Evolutionary conservation across 257 asterid species (phyloP), one percentile per base, ranked within the genome.

Genomic region (Lithospermum erythrorhizon): DNA sequence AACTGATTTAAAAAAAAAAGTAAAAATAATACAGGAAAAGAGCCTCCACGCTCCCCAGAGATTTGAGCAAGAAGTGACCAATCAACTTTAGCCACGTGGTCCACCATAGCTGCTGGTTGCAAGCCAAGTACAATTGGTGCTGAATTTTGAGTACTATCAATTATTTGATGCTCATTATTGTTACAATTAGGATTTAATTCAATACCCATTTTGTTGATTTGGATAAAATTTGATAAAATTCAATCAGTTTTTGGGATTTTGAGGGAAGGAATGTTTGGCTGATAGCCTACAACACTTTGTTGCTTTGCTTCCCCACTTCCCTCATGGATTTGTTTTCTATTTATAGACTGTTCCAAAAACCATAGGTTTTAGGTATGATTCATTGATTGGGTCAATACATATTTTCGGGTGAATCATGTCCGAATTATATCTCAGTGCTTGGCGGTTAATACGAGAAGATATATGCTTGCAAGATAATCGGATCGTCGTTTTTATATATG

Each of bases 1-100:
- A 57, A 59, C 7, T 7, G 14, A 35, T 35, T 41, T 57, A 57
- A 55, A 4, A 29, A 41, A 71, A 64, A 64, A 4, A 48, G 47
- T 30, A 24, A 57, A 56, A 37, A 52, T 15, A 9, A 16, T 86
- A 91, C 96, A 52, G 96, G 96, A 65, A 88, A 91, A 57, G 98
- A 90, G 73, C 97, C 97, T n/a, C 97, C 97, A 64, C 82, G 61
- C 72, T 90, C 95, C 9, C 97, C 97, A 5, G 87, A 78, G 64
- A 90, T 85, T 51, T 83, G 80, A 71, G 97, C 87, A 81, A 90
- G 96, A 74, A 90, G 82, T 64, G 95, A 69, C 72, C 72, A 76
- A 82, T 85, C 98, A 72, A 90, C 96, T 58, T 68, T 80, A 2
- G 96, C 95, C 57, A 85, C 83, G 69, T 87, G 94, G 80, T 90